A percentile compares a stretch with the other conserved stretches of the same genome.
Evolutionary conservation across 2,329 filamentous ascomycete genomes (phyloP).

Genomic region (Coniella lustricola): DNA sequence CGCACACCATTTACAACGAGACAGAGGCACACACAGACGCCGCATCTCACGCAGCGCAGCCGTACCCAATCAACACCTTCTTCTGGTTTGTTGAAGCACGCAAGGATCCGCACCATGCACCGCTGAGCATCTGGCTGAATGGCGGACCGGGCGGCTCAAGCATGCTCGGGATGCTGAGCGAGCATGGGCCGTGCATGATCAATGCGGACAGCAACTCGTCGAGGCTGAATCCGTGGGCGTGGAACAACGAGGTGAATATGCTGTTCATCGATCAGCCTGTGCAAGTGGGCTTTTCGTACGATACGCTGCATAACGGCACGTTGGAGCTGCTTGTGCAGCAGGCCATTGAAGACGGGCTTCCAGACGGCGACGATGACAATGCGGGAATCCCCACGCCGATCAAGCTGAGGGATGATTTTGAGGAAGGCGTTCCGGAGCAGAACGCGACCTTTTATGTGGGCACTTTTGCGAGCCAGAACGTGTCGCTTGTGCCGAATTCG

Average conservation of each 20-base stretch:
- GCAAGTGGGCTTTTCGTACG: constrained; percentile 26
- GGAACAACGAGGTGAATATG: constrained; percentile 55
- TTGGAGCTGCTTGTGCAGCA: constrained; percentile 17
- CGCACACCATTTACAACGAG: constrained; percentile 30
- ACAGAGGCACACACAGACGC: constrained; percentile 6
- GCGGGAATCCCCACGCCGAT: constrained; percentile 18
- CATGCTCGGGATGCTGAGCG: constrained; percentile 45
- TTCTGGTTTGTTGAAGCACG: constrained; percentile 60
- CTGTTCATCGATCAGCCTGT: constrained; percentile 58
- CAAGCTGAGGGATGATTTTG: constrained; percentile 5
- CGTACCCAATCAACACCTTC: constrained; percentile 54
- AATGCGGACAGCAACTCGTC: constrained; percentile 44
- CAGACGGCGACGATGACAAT: too few relatives aligned
- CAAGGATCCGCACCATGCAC: constrained; percentile 14
- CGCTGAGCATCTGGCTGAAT: constrained; percentile 33
- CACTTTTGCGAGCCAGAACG: constrained; percentile 42
- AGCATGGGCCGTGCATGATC: constrained; percentile 46
- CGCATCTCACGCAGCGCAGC: too few relatives aligned
- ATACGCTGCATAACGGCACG: constrained; percentile 21
- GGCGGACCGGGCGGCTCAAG: constrained; percentile 52
- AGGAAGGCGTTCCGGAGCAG: constrained; percentile 20
- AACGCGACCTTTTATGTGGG: constrained; percentile 16
- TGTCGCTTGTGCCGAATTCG: constrained; percentile 35
- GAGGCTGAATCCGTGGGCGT: constrained; percentile 48
- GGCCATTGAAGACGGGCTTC: constrained; percentile 1